Evolutionary conservation across 257 asterid genomes (phyloP).

Genomic region (Fraxinus quadrangulata): DNA sequence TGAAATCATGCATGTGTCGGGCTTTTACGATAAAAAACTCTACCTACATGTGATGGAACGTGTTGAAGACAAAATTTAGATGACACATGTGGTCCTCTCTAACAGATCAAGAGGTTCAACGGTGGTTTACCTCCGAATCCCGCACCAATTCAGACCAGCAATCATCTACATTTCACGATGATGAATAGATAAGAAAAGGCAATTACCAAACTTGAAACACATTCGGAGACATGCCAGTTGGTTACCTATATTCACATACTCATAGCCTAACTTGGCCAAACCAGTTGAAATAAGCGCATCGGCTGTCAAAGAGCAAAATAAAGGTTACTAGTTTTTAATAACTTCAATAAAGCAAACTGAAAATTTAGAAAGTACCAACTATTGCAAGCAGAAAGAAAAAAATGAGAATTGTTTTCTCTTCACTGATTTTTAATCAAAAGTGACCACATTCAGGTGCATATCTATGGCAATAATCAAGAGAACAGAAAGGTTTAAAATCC

Average conservation of each 20-base stretch:
- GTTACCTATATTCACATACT: constrained; percentile 79
- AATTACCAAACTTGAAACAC: background rate
- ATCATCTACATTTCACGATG: constrained; percentile 68
- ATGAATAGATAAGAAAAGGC: constrained; percentile 25
- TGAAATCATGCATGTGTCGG: background rate
- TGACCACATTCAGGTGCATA: no score
- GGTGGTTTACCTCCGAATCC: constrained; percentile 50
- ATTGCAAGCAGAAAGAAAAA: no score
- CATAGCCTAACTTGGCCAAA: constrained; percentile 79
- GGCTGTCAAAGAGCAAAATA: constrained; percentile 49
- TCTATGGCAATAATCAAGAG: no score
- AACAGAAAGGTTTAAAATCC: background rate
- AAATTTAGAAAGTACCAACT: background rate
- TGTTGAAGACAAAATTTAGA: background rate
- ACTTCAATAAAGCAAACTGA: background rate
- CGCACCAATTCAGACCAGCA: constrained; percentile 79
- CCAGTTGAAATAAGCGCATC: constrained; percentile 89
- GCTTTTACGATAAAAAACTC: no score
- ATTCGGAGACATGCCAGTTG: constrained; percentile 10
- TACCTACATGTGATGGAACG: background rate
- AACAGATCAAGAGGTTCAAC: background rate
- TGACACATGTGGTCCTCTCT: background rate
- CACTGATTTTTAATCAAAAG: no score
- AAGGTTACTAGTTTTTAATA: constrained; percentile 19
- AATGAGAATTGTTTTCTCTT: no score